Evolutionary conservation across 164 flowering plant species (phyloP).

Genomic region (Kingdonia uniflora): DNA sequence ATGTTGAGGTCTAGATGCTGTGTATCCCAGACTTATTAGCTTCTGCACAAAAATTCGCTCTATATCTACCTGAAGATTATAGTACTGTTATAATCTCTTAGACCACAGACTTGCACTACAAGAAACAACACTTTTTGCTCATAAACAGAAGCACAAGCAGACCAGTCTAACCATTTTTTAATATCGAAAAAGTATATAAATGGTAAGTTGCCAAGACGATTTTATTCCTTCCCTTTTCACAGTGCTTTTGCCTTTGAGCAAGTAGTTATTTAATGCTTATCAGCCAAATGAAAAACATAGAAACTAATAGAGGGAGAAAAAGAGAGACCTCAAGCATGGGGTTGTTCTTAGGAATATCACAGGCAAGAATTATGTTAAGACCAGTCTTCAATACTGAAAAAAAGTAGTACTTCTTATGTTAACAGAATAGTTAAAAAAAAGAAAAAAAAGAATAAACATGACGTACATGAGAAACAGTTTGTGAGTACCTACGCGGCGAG

Average conservation of each 20-base stretch:
- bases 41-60: conserved; percentile 55
- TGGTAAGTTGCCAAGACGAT: too few species aligned
- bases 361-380: conserved; percentile 59
- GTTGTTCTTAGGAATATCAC: conserved; percentile 74
- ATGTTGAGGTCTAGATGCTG: conserved; percentile 24
- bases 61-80: conserved; percentile 37
- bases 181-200: too few species aligned
- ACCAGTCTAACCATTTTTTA: too few species aligned
- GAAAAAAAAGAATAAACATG: neutral
- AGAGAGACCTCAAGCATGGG: conserved; percentile 71
- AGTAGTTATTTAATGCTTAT: too few species aligned
- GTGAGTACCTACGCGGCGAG: conserved; percentile 61
- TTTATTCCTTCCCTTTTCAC: too few species aligned
- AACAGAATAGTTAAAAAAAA: conserved; percentile 1
- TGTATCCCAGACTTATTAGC: conserved; percentile 50
- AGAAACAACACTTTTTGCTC: too few species aligned
- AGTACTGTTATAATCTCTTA: too few species aligned
- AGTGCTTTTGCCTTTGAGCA: too few species aligned
- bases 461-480: neutral
- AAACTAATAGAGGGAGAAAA: conserved; percentile 4
- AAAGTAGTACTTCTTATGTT: neutral
- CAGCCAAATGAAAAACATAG: neutral
- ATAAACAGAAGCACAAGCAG: too few species aligned
- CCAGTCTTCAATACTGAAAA: conserved; percentile 67
- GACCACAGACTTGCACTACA: too few species aligned